Base-by-base conservation (phyloP, 768 basidiomycete genomes). In the Naganishia vishniacii region DNA sequence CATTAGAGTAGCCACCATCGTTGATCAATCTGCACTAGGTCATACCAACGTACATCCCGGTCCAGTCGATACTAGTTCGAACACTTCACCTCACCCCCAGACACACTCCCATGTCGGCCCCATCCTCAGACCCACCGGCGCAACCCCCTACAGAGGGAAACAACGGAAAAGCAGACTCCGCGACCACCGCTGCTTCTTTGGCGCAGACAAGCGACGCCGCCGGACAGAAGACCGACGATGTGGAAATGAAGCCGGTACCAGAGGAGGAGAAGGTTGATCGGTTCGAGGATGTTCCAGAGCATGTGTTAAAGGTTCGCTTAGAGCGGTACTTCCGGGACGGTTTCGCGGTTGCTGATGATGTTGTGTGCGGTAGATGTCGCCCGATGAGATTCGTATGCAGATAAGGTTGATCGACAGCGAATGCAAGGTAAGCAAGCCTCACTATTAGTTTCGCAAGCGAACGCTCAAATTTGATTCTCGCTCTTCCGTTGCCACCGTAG, bases 371-470 rank as follows among this genome's bases (percentile, higher is more conserved):
- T 59, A 76, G 73, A 46, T 61, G n/a, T 67, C 70, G 20, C 86
- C 88, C 0, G 92, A 95, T 48, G 93, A 97, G 68, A 89, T 98
- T 69, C 75, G 86, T 66, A 91, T 91, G 61, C 84, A 93, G 78
- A 88, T 86, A 79, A 82, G 94, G 66, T 82, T 99, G 65, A 91
- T 99, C 70, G 94, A 99, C 66, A 98, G 95, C 73, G 95, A 99
- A 72, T 85, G 98, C 73, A 93, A 91, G 84, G 92, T 88, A 46
- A 61, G 81, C 71, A n/a, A n/a, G n/a, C 46, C 29, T 18, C 12
- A n/a, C n/a, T n/a, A n/a, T n/a, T n/a, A n/a, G n/a, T n/a, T n/a
- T n/a, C n/a, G n/a, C n/a, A n/a, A n/a, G n/a, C n/a, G n/a, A n/a
- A n/a, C n/a, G n/a, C n/a, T n/a, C n/a, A n/a, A n/a, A n/a, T n/a